Evolutionary conservation across 1,139 yeast genomes (phyloP).

Genomic region (Yamadazyma epiphylla): DNA sequence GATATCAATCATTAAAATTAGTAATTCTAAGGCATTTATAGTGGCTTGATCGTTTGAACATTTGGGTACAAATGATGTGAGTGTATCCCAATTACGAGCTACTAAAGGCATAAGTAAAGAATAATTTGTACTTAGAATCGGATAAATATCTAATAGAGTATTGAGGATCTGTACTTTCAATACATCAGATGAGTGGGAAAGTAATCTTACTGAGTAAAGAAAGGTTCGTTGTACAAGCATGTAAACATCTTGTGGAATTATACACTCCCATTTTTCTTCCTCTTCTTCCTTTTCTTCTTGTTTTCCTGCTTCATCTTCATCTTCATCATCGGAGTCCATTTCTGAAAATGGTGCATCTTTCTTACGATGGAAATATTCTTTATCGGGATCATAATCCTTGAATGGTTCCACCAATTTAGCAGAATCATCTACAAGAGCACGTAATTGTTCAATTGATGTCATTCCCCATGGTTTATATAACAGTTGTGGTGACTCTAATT

Average conservation of each 20-base stretch:
- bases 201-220: slow-evolving; percentile 64
- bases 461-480: slow-evolving; percentile 57
- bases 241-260: slow-evolving; percentile 59
- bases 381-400: slow-evolving; percentile 24
- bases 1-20: slow-evolving; percentile 23
- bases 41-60: slow-evolving; percentile 5
- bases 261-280: slow-evolving; percentile 53
- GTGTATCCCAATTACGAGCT: slow-evolving; percentile 57
- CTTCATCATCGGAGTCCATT: slow-evolving; percentile 39
- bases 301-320: slow-evolving; percentile 23
- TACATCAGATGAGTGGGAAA: slow-evolving; percentile 63
- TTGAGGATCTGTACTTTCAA: slow-evolving; percentile 55
- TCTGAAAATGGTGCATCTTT: slow-evolving; percentile 35
- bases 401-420: slow-evolving; percentile 31
- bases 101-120: slow-evolving; percentile 61
- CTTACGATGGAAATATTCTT: slow-evolving; percentile 32
- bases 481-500: slow-evolving; percentile 15
- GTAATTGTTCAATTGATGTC: slow-evolving; percentile 31
- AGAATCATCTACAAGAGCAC: slow-evolving; percentile 36
- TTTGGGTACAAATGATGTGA: background rate
- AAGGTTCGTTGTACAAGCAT: slow-evolving; percentile 56
- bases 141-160: slow-evolving; percentile 48
- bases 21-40: slow-evolving; percentile 18
- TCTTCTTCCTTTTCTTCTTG: slow-evolving; percentile 20
- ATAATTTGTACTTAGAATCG: slow-evolving; percentile 61